Evolutionary conservation across 2,329 filamentous ascomycete species (phyloP).

Genomic region (Aspergillus fumigatus): DNA sequence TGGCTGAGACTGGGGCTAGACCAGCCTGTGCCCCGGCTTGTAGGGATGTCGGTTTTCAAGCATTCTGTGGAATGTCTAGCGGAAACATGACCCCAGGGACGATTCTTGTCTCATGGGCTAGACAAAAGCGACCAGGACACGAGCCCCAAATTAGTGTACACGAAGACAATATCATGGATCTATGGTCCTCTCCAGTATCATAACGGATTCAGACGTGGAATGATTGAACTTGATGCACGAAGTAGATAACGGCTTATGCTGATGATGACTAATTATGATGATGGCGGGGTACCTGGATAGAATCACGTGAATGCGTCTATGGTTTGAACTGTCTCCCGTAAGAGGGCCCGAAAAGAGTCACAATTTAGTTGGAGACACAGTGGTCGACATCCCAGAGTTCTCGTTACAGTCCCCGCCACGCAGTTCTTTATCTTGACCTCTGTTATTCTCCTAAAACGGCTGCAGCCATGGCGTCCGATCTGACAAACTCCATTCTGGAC

Average conservation of each 20-base stretch:
- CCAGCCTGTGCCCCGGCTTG: neutral
- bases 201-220: neutral
- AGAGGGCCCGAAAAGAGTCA: constrained; percentile 30
- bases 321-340: constrained; percentile 23
- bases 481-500: constrained; percentile 62
- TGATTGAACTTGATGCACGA: neutral
- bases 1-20: neutral
- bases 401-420: constrained; percentile 1
- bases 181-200: neutral
- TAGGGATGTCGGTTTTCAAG: neutral
- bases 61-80: neutral
- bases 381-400: constrained; percentile 12
- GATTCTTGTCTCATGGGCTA: neutral
- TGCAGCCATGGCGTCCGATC: constrained; percentile 48
- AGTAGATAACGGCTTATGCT: neutral
- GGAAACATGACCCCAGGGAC: neutral
- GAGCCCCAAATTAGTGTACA: neutral
- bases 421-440: constrained; percentile 4
- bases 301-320: constrained; percentile 18
- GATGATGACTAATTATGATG: neutral
- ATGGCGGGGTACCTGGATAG: constrained; percentile 13
- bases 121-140: neutral
- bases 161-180: neutral
- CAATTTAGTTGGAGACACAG: constrained; percentile 21
- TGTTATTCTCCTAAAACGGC: constrained; percentile 11